Percentiles rank a stretch among this genome's conserved stretches.
Conservation (phyloP, 352 stramenopile genomes). For the Globisporangium spiculum region DNA sequence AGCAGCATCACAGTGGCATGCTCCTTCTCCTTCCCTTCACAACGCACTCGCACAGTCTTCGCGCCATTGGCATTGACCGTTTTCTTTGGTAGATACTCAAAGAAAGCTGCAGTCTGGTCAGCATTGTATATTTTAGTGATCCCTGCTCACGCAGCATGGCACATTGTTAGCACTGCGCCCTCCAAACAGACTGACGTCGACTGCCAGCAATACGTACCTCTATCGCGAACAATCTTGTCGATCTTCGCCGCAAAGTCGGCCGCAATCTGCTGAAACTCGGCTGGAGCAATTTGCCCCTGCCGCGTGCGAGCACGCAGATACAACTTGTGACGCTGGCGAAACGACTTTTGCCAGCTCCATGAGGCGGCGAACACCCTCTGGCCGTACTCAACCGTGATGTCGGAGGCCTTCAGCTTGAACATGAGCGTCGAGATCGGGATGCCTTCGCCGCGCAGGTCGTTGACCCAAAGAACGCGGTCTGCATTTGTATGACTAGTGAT, state of each 20-base stretch:
- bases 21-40: conserved; percentile 13
- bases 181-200: neutral
- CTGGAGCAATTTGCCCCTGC: neutral
- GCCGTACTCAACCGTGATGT: conserved; percentile 1
- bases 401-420: neutral
- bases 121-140: conserved; percentile 15
- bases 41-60: conserved; percentile 9
- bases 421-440: conserved; percentile 1
- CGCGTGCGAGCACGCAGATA: neutral
- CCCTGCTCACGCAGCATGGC: neutral
- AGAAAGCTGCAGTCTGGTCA: conserved; percentile 20
- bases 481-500: neutral
- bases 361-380: conserved; percentile 1
- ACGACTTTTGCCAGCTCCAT: conserved; percentile 1
- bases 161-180: neutral
- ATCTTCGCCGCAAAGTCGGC: conserved; percentile 2
- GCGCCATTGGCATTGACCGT: conserved; percentile 8
- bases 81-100: conserved; percentile 16
- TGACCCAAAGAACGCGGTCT: neutral
- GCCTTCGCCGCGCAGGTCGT: conserved; percentile 1
- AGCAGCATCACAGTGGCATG: conserved; percentile 18
- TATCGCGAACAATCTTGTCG: conserved; percentile 3
- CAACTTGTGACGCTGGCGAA: conserved; percentile 1
- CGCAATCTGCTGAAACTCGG: conserved; percentile 1
- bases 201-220: conserved; percentile 1